Percentiles rank a stretch among this genome's conserved stretches.
phyloP scores from a whole-genome alignment of 495 filamentous ascomycete species.

The Talaromyces wortmannii region DNA sequence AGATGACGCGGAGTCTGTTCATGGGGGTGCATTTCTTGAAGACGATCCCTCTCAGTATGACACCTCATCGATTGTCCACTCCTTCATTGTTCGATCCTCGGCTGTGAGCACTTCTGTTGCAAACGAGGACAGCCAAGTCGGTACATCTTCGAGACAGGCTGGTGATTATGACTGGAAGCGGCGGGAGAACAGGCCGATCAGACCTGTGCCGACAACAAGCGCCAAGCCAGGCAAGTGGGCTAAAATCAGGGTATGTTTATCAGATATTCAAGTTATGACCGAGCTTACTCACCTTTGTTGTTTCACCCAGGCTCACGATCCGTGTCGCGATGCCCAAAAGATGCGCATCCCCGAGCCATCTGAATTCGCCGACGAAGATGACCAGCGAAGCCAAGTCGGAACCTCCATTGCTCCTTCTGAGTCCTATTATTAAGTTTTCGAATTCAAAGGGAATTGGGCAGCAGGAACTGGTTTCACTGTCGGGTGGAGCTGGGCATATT shows the following conservation, averaged over 20 bases:
- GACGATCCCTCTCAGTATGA: neutral
- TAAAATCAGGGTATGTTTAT: conserved; percentile 1
- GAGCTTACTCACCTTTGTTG: neutral
- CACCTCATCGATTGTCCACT: neutral
- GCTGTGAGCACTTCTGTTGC: neutral
- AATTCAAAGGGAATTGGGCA: too few relatives aligned
- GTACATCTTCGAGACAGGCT: neutral
- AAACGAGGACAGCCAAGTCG: neutral
- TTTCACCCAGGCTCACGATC: neutral
- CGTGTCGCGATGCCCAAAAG: neutral
- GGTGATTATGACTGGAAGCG: neutral
- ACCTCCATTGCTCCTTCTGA: neutral
- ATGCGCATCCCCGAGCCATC: neutral
- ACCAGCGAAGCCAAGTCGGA: neutral
- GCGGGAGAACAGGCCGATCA: neutral
- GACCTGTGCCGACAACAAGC: neutral
- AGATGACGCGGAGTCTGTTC: neutral
- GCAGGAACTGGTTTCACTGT: too few relatives aligned
- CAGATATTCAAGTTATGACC: neutral
- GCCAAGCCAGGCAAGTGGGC: neutral
- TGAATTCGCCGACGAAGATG: neutral
- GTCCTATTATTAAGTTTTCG: too few relatives aligned
- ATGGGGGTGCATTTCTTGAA: neutral
- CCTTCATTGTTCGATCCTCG: too few relatives aligned
- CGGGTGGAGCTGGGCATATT: too few relatives aligned